Evolutionary conservation across 805 yeast species (phyloP), one percentile per base, ranked within the genome.

Genomic region (Myxozyma sirexii): DNA sequence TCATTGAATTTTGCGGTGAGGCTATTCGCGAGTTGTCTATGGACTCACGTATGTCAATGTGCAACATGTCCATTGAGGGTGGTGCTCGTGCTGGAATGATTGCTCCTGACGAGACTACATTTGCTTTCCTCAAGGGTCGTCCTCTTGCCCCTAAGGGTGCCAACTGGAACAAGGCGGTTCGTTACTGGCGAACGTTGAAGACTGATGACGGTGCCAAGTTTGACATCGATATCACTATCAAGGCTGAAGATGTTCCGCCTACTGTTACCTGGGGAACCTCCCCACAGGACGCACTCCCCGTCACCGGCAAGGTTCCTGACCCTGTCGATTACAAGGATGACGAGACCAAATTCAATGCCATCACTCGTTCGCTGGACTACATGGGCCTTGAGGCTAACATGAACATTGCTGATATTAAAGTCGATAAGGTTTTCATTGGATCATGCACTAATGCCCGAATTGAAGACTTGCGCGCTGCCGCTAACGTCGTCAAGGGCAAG

Each of bases 61-160:
- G 99, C 82, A 94, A 94, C 75, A 94, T 94, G 99, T 86, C 98
- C 47, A 93, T 94, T 71, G 99, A 94, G 79, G 99, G 88, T 61
- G 99, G 99, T 78, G 99, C 99, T 17, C 87, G 99, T 79, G 98
- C 99, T 27, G 99, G 99, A 77, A 90, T 94, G 97, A 93, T 94
- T 74, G 88, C 87, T 66, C 99, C 99, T 8, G 99, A 94, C 73
- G 88, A 91, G 66, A 85, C 75, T 55, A 93, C 98, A 29, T 89
- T 87, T 71, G 86, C 87, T 60, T 94, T 94, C 77, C 80, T 94
- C 70, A 86, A 92, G 78, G 96, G 96, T 63, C 84, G 97, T 73
- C 97, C 98, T 44, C 81, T 94, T 68, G 93, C 97, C 65, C 99
- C 99, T 72, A 82, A 83, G 72, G 99, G 96, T 60, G 90, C 76